phyloP scores from a whole-genome alignment of 2,329 filamentous ascomycete genomes.

The Clarireedia monteithiana region DNA sequence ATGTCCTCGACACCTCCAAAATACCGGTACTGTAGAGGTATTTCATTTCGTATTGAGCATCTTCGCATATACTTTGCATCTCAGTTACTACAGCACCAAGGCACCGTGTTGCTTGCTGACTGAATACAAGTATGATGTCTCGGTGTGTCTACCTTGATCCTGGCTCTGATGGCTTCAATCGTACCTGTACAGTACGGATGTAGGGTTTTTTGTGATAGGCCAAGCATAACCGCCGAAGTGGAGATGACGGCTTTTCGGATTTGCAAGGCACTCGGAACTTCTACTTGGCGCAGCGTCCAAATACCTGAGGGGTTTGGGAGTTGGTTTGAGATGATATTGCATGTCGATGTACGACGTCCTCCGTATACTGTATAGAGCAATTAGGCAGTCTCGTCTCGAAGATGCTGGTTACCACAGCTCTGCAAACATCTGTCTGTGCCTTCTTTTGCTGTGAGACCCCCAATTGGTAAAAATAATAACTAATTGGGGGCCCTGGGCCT shows the following conservation, averaged over 20 bases:
- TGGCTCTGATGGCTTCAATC: constrained; percentile 4
- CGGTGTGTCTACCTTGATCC: background rate
- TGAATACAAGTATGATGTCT: background rate
- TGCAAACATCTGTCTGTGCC: too few relatives aligned
- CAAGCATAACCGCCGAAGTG: constrained; percentile 8
- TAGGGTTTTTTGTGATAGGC: constrained; percentile 1
- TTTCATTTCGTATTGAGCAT: background rate
- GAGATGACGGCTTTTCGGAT: background rate
- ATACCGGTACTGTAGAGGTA: background rate
- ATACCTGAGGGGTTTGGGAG: background rate
- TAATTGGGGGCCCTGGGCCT: background rate
- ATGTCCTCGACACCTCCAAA: background rate
- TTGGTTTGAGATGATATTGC: too few relatives aligned
- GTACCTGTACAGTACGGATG: background rate
- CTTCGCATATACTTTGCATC: background rate
- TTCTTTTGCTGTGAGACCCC: too few relatives aligned
- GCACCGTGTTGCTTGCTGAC: background rate
- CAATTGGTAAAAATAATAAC: background rate
- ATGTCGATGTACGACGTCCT: too few relatives aligned
- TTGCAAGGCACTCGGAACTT: background rate
- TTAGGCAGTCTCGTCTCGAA: too few relatives aligned
- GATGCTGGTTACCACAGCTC: too few relatives aligned
- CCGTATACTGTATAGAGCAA: too few relatives aligned
- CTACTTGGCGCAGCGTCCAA: background rate
- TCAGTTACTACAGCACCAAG: background rate